Evolutionary conservation across 768 basidiomycete species (phyloP).

Genomic region (Holtermanniella nyarrowii): DNA sequence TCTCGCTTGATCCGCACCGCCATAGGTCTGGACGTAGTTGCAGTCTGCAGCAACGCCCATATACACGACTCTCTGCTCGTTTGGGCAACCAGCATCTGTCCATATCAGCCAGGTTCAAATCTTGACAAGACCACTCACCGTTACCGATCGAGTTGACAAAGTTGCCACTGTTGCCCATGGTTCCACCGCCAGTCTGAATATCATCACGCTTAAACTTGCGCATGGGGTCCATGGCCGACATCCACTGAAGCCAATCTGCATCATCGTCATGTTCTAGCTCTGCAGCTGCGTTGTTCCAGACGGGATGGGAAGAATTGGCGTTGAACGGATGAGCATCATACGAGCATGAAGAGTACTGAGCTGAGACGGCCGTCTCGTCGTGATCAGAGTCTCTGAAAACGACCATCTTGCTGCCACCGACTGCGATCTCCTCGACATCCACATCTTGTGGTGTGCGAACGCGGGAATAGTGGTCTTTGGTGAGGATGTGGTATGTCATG

Average conservation of each 20-base stretch:
- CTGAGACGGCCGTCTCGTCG: constrained; percentile 42
- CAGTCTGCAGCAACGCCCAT: constrained; percentile 87
- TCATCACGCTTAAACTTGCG: neutral
- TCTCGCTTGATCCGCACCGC: constrained; percentile 56
- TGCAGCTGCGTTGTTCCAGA: constrained; percentile 13
- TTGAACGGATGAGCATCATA: constrained; percentile 66
- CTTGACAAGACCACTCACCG: too few relatives aligned
- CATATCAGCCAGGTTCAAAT: too few relatives aligned
- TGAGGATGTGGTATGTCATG: constrained; percentile 59
- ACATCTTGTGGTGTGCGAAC: constrained; percentile 46
- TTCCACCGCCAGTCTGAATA: neutral
- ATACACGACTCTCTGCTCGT: constrained; percentile 58
- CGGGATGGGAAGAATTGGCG: constrained; percentile 46
- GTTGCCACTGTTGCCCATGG: constrained; percentile 42
- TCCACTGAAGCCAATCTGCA: neutral
- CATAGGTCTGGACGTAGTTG: constrained; percentile 59
- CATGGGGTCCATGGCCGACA: neutral
- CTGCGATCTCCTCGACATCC: constrained; percentile 43
- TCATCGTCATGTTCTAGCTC: neutral
- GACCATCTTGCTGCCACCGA: constrained; percentile 46
- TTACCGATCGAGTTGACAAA: constrained; percentile 61
- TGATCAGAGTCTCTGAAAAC: constrained; percentile 67
- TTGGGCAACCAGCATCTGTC: constrained; percentile 64
- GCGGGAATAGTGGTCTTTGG: constrained; percentile 59
- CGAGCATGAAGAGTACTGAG: constrained; percentile 48